A percentile compares a stretch with the other conserved stretches of the same genome.
These are phyloP conservation scores for Ophiostoma pallidulum DNA, from an alignment of 2,329 filamentous ascomycete genomes.

Conservation along the genomic window DNA sequence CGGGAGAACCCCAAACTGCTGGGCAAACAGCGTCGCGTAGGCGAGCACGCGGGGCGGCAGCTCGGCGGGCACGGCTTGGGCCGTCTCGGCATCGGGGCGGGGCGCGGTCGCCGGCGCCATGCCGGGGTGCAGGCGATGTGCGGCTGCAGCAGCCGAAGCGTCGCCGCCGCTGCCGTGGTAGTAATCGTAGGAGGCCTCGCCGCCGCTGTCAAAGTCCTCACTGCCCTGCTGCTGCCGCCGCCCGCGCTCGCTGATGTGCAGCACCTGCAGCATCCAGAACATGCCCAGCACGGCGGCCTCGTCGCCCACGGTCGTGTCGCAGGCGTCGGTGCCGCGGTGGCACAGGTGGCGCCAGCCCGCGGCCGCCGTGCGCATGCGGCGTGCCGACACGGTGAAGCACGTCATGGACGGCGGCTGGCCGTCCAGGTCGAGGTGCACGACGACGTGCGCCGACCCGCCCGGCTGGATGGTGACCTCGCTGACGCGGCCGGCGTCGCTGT, in stretches of 20 bases:
- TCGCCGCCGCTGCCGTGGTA: background rate
- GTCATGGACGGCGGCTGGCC: slow-evolving; percentile 25
- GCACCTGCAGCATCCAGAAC: slow-evolving; percentile 14
- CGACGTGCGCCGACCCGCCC: slow-evolving; percentile 4
- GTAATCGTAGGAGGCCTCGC: slow-evolving; percentile 1
- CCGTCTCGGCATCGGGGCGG: too few species aligned
- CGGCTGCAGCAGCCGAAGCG: background rate
- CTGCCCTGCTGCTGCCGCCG: background rate
- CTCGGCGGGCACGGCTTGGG: background rate
- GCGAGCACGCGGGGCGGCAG: slow-evolving; percentile 14
- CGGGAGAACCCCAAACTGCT: slow-evolving; percentile 10
- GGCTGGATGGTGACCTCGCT: slow-evolving; percentile 5
- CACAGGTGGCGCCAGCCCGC: slow-evolving; percentile 8
- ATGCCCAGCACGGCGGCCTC: slow-evolving; percentile 12
- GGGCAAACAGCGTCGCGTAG: slow-evolving; percentile 10
- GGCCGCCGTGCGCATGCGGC: slow-evolving; percentile 14
- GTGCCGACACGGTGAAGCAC: slow-evolving; percentile 28
- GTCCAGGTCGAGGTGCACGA: slow-evolving; percentile 10
- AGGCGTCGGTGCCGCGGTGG: slow-evolving; percentile 4
- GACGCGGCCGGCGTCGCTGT: background rate
- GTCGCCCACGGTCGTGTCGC: slow-evolving; percentile 8
- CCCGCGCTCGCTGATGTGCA: slow-evolving; percentile 8
- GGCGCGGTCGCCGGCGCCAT: background rate
- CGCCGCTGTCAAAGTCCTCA: too few species aligned
- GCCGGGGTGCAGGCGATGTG: background rate